Evolutionary conservation across 768 basidiomycete species (phyloP), one percentile per base, ranked within the genome.

Genomic region (Mycena galopus): DNA sequence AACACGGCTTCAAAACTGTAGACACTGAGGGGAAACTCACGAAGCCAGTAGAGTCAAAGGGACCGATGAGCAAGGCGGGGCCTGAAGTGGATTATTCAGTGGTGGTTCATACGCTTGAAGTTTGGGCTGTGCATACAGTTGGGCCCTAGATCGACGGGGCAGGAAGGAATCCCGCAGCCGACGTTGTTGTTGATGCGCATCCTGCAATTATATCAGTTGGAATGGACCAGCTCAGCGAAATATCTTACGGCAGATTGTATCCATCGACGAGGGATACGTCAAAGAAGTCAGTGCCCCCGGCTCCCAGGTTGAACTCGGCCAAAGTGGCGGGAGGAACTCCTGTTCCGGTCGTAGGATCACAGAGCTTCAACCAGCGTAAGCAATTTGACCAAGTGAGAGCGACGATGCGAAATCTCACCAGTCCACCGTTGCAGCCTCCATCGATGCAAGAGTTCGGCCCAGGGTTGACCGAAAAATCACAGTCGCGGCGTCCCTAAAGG

Each of bases 261-360:
- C 57, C 57, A 37, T 59, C 57, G 23, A 59, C 57, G 57, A 59
- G 57, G 35, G 57, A 59, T 4, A 59, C 57, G 9, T 59, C 57
- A 37, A 14, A 59, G 57, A 37, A 59, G 35, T 59, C 57, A 14
- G 57, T 59, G 4, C 57, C 57, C 10, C 57, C 57, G 7, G 23
- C 57, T 4, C 23, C 23, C 7, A 59, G 14, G n/a, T 59, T 59
- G 57, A 59, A 59, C 57, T 19, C 19, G 50, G 92, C 93, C 42
- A 93, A 82, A 5, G 88, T 87, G 14, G 89, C 92, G 53, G 93
- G 93, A 35, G 92, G 91, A n/a, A 90, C 83, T 57, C 88, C 88
- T 51, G 86, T 86, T 29, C 84, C 88, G 21, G 81, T 84, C 21
- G 65, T 53, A 12, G 80, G 70, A 71, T 81, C 83, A 67, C 88